A percentile compares a stretch with the other conserved stretches of the same genome.
Evolutionary conservation across 2,329 filamentous ascomycete species (phyloP).

Genomic region (Alternaria sp.): DNA sequence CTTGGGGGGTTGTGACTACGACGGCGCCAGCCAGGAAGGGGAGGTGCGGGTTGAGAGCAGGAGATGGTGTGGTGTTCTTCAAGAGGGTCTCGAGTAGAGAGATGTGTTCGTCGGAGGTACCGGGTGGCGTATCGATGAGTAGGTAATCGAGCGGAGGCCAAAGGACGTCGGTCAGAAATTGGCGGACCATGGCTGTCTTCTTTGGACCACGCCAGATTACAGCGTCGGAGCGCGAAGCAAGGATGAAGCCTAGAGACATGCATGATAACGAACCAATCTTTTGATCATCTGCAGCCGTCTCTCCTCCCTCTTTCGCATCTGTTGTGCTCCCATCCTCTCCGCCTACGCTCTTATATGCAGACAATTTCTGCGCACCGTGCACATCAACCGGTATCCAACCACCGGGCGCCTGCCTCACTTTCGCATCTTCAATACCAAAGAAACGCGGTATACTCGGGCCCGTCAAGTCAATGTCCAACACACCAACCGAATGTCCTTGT

Average conservation of each 20-base stretch:
- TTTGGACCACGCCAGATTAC: slow-evolving; percentile 98
- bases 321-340: background rate
- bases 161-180: slow-evolving; percentile 90
- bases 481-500: slow-evolving; percentile 86
- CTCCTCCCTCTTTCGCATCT: slow-evolving; percentile 1
- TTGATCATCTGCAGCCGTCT: slow-evolving; percentile 16
- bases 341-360: slow-evolving; percentile 21
- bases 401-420: slow-evolving; percentile 88
- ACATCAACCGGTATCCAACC: slow-evolving; percentile 93
- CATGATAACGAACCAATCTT: slow-evolving; percentile 73
- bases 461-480: slow-evolving; percentile 95
- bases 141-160: slow-evolving; percentile 91
- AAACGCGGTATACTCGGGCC: slow-evolving; percentile 96
- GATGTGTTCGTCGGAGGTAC: slow-evolving; percentile 97
- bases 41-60: slow-evolving; percentile 14
- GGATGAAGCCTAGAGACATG: slow-evolving; percentile 93
- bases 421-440: slow-evolving; percentile 86
- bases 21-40: slow-evolving; percentile 78
- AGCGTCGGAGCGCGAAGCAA: slow-evolving; percentile 83
- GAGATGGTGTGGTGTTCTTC: slow-evolving; percentile 39
- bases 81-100: slow-evolving; percentile 86
- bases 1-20: slow-evolving; percentile 95
- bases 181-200: slow-evolving; percentile 98
- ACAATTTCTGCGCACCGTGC: slow-evolving; percentile 64
- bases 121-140: slow-evolving; percentile 93